A percentile compares a stretch with the other conserved stretches of the same genome.
phyloP scores from a whole-genome alignment of 495 filamentous ascomycete species.

The Neurospora sp. region DNA sequence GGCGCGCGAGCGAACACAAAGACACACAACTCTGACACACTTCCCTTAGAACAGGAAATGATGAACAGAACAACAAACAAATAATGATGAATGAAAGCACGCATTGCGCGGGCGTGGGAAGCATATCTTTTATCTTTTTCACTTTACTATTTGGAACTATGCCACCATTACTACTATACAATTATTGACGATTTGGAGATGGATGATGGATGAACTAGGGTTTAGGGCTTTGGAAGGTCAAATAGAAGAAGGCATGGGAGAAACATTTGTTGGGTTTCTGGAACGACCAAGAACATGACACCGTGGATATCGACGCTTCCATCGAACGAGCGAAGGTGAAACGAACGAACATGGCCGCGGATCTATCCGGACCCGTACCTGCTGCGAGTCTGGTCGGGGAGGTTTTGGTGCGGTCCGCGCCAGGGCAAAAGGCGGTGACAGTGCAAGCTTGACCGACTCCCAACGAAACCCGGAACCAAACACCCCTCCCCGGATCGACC shows the following conservation, averaged over 20 bases:
- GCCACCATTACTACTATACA: neutral
- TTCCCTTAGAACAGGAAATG: neutral
- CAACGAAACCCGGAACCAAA: neutral
- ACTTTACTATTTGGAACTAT: neutral
- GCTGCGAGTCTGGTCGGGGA: neutral
- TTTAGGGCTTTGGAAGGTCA: neutral
- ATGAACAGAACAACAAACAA: neutral
- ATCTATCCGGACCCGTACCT: neutral
- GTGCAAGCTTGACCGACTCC: neutral
- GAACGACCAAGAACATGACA: neutral
- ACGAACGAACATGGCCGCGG: neutral
- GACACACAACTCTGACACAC: neutral
- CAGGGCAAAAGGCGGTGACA: neutral
- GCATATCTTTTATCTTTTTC: neutral
- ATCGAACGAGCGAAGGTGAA: neutral
- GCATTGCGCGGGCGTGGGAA: neutral
- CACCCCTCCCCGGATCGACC: neutral
- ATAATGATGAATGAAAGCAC: neutral
- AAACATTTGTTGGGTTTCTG: neutral
- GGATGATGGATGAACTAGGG: neutral
- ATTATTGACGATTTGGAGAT: neutral
- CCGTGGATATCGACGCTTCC: neutral
- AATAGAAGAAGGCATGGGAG: neutral
- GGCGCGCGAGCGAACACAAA: neutral
- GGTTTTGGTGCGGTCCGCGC: neutral